Evolutionary conservation across 1,139 yeast genomes (phyloP).

Genomic region (Saccharomyces hybrid): DNA sequence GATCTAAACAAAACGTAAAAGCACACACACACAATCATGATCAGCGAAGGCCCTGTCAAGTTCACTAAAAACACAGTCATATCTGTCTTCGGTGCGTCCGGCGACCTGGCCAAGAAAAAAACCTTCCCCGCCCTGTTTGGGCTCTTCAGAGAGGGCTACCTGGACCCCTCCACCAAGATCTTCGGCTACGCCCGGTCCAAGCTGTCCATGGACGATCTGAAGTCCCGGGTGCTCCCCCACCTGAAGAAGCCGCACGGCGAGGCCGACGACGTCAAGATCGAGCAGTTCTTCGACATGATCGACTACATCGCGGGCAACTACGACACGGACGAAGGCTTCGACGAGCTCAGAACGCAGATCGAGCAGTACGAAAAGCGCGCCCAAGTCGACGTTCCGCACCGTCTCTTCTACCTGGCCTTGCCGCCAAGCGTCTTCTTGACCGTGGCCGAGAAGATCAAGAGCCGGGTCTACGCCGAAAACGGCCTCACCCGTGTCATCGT

Average conservation of each 20-base stretch:
- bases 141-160: slow-evolving; percentile 64
- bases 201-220: slow-evolving; percentile 57
- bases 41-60: slow-evolving; percentile 9
- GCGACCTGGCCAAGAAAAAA: slow-evolving; percentile 94
- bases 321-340: slow-evolving; percentile 69
- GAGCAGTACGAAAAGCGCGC: slow-evolving; percentile 49
- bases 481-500: slow-evolving; percentile 79
- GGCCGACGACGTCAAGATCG: slow-evolving; percentile 41
- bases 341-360: slow-evolving; percentile 46
- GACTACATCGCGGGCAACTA: slow-evolving; percentile 72
- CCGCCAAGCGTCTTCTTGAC: slow-evolving; percentile 87
- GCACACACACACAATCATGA: neutral
- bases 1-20: neutral
- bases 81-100: slow-evolving; percentile 93
- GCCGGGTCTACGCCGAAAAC: slow-evolving; percentile 54
- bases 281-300: slow-evolving; percentile 57
- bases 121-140: slow-evolving; percentile 81
- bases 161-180: slow-evolving; percentile 63
- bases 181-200: slow-evolving; percentile 89
- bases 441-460: slow-evolving; percentile 69
- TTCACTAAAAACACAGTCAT: slow-evolving; percentile 62
- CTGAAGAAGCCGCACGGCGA: slow-evolving; percentile 50
- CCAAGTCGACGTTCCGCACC: slow-evolving; percentile 46
- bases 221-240: slow-evolving; percentile 54
- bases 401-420: slow-evolving; percentile 84